These are phyloP conservation scores for Thuja plicata DNA, from an alignment of 83 land plant genomes.

Conservation along the genomic window DNA sequence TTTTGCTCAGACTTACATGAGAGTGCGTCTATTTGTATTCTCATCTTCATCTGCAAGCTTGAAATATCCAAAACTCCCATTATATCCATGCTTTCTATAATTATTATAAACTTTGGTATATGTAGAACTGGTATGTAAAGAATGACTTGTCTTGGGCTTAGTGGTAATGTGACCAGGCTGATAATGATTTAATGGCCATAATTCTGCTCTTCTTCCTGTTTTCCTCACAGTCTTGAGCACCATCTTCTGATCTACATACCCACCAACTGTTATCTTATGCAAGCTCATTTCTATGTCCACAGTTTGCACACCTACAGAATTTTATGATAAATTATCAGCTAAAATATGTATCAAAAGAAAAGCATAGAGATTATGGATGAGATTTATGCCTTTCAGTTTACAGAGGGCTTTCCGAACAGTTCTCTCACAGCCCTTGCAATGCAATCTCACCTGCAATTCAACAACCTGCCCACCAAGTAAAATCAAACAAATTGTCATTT, in stretches of 20 bases:
- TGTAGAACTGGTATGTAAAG: neutral
- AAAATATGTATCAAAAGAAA: neutral
- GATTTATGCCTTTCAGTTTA: conserved; percentile 13
- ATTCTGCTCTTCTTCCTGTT: conserved; percentile 22
- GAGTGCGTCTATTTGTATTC: neutral
- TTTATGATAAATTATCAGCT: neutral
- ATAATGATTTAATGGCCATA: conserved; percentile 16
- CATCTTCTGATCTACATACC: conserved; percentile 24
- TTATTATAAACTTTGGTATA: neutral
- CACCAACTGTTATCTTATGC: conserved; percentile 31
- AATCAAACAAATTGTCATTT: neutral
- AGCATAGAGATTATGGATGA: neutral
- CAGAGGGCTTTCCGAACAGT: conserved; percentile 21
- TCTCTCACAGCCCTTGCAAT: conserved; percentile 25
- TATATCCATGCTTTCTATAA: neutral
- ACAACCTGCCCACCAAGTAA: conserved; percentile 13
- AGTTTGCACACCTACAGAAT: conserved; percentile 16
- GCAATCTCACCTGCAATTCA: conserved; percentile 17
- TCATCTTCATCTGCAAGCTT: neutral
- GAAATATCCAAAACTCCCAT: neutral
- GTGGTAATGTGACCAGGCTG: neutral
- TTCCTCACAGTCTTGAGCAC: conserved; percentile 22
- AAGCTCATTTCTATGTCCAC: conserved; percentile 20
- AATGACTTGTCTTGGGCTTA: neutral
- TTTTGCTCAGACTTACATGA: neutral